phyloP scores from a whole-genome alignment of 306 rosid genomes.

The Cucurbita argyrosperma region DNA sequence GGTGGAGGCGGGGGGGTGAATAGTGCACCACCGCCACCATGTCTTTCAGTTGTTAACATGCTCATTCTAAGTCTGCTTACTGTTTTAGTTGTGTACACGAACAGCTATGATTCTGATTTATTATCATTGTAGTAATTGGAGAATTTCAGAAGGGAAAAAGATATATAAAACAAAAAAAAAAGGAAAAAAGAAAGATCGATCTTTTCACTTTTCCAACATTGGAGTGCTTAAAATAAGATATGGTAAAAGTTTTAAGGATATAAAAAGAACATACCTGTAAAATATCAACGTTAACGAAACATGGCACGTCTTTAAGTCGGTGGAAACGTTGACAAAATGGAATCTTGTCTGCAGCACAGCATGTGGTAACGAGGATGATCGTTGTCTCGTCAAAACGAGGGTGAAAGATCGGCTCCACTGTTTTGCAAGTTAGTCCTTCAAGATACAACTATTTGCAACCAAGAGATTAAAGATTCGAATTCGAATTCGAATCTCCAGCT shows the following conservation, averaged over 20 bases:
- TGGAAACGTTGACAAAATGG: not conserved
- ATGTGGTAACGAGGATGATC: not conserved
- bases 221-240: not conserved
- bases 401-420: not conserved
- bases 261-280: not conserved
- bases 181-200: not conserved
- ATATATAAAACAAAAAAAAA: not conserved
- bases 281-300: not conserved
- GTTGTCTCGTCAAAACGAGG: not conserved
- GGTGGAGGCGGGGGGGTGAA: conserved; percentile 22
- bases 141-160: not conserved
- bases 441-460: too few relatives aligned
- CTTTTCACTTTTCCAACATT: not conserved
- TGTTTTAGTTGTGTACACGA: conserved; percentile 34
- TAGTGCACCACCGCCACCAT: conserved; percentile 28
- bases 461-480: too few relatives aligned
- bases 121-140: conserved; percentile 23
- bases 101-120: conserved; percentile 23
- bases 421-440: too few relatives aligned
- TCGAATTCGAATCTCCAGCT: too few relatives aligned
- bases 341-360: not conserved
- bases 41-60: conserved; percentile 17
- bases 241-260: not conserved
- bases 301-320: not conserved
- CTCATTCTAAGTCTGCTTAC: conserved; percentile 35